phyloP scores from a whole-genome alignment of 805 yeast species.

The Dipodascus geniculatus region DNA sequence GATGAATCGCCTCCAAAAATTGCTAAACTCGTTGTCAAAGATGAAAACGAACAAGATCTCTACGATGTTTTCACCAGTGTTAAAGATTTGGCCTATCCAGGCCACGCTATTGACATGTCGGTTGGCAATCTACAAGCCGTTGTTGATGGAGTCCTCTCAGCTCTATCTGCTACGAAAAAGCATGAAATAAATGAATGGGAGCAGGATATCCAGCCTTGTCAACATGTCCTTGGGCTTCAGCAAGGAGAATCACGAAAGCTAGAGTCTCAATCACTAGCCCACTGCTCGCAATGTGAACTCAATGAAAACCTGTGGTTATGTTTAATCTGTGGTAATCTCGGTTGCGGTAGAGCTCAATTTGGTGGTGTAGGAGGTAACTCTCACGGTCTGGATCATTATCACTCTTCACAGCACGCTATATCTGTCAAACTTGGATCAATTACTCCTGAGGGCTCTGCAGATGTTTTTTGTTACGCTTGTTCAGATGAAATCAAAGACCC shows the following conservation, averaged over 20 bases:
- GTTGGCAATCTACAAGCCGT: conserved; percentile 17
- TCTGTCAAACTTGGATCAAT: conserved; percentile 89
- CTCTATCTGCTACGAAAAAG: conserved; percentile 47
- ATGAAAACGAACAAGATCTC: conserved; percentile 49
- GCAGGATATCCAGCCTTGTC: conserved; percentile 70
- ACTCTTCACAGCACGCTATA: conserved; percentile 51
- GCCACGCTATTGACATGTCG: conserved; percentile 6
- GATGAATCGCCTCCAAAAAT: conserved; percentile 34
- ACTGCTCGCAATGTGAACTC: conserved; percentile 34
- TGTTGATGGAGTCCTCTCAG: conserved; percentile 36
- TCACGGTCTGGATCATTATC: conserved; percentile 72
- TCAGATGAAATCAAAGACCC: conserved; percentile 83
- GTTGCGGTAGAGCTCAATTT: conserved; percentile 91
- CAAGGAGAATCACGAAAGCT: conserved; percentile 29
- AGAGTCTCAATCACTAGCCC: conserved; percentile 12
- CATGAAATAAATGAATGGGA: conserved; percentile 88
- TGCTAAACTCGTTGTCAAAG: conserved; percentile 56
- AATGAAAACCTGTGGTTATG: conserved; percentile 85
- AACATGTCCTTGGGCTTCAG: conserved; percentile 50
- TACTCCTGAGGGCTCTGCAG: conserved; percentile 60
- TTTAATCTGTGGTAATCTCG: conserved; percentile 77
- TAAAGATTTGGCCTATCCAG: conserved; percentile 29
- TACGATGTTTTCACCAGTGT: conserved; percentile 37
- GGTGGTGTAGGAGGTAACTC: conserved; percentile 93
- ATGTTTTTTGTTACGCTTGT: conserved; percentile 80